Evolutionary conservation across 116 monocot genomes (phyloP).

Genomic region (Phalaenopsis hybrid): DNA sequence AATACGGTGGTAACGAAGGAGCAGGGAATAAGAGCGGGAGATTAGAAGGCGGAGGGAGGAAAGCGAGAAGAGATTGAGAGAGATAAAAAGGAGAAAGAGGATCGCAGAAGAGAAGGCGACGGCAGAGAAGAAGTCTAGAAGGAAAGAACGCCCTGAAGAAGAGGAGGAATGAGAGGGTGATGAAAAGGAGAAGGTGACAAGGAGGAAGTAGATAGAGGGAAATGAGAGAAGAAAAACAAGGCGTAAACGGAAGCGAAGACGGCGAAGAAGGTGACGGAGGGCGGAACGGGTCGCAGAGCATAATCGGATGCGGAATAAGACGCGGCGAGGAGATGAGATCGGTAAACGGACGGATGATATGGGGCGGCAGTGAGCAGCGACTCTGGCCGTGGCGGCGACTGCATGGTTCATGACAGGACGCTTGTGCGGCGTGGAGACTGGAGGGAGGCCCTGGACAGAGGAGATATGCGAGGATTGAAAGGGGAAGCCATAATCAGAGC

Average conservation of each 20-base stretch:
- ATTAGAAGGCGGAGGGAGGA: slow-evolving; percentile 14
- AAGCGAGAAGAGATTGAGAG: slow-evolving; percentile 6
- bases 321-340: slow-evolving; percentile 1
- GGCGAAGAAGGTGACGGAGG: not conserved
- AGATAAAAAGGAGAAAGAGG: slow-evolving; percentile 13
- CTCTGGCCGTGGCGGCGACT: not conserved
- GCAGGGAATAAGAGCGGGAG: slow-evolving; percentile 10
- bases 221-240: slow-evolving; percentile 4
- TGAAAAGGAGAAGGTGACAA: slow-evolving; percentile 13
- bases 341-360: not conserved
- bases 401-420: slow-evolving; percentile 15
- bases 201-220: slow-evolving; percentile 5
- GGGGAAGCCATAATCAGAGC: not conserved
- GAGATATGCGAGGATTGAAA: slow-evolving; percentile 2
- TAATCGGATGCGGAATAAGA: slow-evolving; percentile 1
- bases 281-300: not conserved
- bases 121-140: slow-evolving; percentile 13
- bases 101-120: slow-evolving; percentile 11
- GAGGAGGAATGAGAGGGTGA: slow-evolving; percentile 4
- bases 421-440: slow-evolving; percentile 19
- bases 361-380: not conserved
- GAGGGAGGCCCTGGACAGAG: not conserved
- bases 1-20: not conserved
- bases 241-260: slow-evolving; percentile 8
- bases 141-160: slow-evolving; percentile 10